A percentile compares a stretch with the other conserved stretches of the same genome.
phyloP scores from a whole-genome alignment of 257 asterid species.

The Fraxinus cuspidata region DNA sequence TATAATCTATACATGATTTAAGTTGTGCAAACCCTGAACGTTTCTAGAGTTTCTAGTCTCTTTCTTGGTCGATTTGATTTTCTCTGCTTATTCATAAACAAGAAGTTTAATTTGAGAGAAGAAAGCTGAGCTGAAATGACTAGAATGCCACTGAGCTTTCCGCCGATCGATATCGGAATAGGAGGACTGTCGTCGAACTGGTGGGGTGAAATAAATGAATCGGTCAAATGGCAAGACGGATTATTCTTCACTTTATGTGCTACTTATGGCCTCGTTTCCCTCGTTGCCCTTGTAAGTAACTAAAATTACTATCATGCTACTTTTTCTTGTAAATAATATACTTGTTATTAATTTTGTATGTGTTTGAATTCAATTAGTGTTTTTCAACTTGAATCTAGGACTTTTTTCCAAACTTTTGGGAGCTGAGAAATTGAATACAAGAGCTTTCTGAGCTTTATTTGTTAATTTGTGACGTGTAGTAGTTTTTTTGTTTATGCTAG shows the following conservation, averaged over 20 bases:
- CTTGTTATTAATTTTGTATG: not conserved
- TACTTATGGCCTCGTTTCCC: constrained; percentile 71
- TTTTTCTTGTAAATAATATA: not conserved
- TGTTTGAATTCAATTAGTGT: not conserved
- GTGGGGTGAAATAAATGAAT: constrained; percentile 90
- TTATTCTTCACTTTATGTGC: constrained; percentile 82
- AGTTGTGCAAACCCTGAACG: not conserved
- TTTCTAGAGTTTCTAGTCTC: not conserved
- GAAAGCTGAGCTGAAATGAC: constrained; percentile 43
- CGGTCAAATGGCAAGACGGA: constrained; percentile 85
- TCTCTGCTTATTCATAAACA: not conserved
- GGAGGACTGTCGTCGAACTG: constrained; percentile 44
- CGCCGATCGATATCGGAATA: constrained; percentile 39
- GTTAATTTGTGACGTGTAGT: not conserved
- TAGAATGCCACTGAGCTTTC: constrained; percentile 45
- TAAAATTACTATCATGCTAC: not conserved
- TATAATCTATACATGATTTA: too few relatives aligned
- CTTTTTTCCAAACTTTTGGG: not conserved
- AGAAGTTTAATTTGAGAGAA: constrained; percentile 5
- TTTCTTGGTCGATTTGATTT: not conserved
- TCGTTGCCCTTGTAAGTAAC: constrained; percentile 72
- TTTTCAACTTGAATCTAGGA: not conserved
- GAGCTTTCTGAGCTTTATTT: not conserved
- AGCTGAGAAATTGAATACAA: not conserved
- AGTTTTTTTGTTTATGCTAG: not conserved